Evolutionary conservation across 2,329 filamentous ascomycete genomes (phyloP).

Genomic region (Aspergillus sp.): DNA sequence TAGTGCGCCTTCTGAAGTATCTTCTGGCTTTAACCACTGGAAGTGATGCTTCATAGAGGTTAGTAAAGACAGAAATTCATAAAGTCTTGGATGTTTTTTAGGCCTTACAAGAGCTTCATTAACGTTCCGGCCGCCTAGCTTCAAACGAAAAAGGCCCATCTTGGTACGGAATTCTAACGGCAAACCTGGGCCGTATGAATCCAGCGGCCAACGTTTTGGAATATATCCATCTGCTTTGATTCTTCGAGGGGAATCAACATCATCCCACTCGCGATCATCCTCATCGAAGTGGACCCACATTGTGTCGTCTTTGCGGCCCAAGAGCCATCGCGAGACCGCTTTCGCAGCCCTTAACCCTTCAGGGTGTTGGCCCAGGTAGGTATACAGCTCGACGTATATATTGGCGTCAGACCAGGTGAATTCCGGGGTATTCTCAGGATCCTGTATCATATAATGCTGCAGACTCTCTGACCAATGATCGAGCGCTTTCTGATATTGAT

Average conservation of each 20-base stretch:
- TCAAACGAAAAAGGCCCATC: slow-evolving; percentile 78
- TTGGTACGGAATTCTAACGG: slow-evolving; percentile 82
- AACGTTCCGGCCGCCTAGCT: slow-evolving; percentile 59
- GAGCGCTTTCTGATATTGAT: slow-evolving; percentile 50
- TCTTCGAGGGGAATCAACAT: slow-evolving; percentile 67
- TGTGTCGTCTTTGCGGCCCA: slow-evolving; percentile 70
- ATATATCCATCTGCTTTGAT: slow-evolving; percentile 61
- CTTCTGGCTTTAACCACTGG: slow-evolving; percentile 66
- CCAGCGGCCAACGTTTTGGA: slow-evolving; percentile 52
- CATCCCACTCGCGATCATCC: slow-evolving; percentile 90
- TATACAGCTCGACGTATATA: slow-evolving; percentile 79
- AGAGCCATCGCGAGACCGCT: slow-evolving; percentile 73
- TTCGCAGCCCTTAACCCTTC: slow-evolving; percentile 71
- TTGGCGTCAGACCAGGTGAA: slow-evolving; percentile 79
- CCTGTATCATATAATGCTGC: slow-evolving; percentile 46
- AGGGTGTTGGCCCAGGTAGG: slow-evolving; percentile 61
- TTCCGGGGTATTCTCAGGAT: slow-evolving; percentile 45
- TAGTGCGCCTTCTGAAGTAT: slow-evolving; percentile 49
- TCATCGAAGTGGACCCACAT: slow-evolving; percentile 73
- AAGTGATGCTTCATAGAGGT: slow-evolving; percentile 58
- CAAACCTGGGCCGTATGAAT: slow-evolving; percentile 69
- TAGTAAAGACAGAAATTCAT: not conserved
- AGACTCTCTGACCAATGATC: slow-evolving; percentile 55
- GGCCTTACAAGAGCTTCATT: slow-evolving; percentile 71
- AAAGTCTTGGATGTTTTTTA: not conserved